Percentiles rank a stretch among this genome's conserved stretches.
phyloP scores from a whole-genome alignment of 202 grass and related monocot species.

The Zoysia matrella region DNA sequence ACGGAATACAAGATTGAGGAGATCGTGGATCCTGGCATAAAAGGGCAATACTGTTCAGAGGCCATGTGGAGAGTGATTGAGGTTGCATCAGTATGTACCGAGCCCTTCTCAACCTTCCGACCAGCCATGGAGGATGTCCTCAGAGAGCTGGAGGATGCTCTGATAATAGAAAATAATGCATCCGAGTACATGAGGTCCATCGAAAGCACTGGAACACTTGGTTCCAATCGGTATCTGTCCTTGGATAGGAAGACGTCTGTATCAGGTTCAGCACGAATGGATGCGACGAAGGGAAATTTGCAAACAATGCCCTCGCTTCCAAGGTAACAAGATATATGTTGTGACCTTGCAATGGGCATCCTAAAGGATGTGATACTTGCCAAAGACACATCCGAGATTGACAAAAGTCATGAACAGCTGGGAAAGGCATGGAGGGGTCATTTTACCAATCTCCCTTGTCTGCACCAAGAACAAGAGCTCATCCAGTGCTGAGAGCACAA shows the following conservation, averaged over 20 bases:
- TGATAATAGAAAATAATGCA: slow-evolving; percentile 77
- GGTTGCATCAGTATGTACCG: no score
- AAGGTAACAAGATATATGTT: no score
- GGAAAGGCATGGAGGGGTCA: slow-evolving; percentile 20
- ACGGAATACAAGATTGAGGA: slow-evolving; percentile 73
- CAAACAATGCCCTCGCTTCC: no score
- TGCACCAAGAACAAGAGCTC: neutral
- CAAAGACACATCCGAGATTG: slow-evolving; percentile 9
- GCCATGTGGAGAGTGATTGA: no score
- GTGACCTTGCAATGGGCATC: slow-evolving; percentile 9
- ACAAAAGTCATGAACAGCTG: slow-evolving; percentile 14
- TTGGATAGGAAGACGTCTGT: slow-evolving; percentile 57
- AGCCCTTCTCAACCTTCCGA: no score
- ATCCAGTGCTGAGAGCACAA: slow-evolving; percentile 5
- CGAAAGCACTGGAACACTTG: no score
- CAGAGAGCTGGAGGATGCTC: slow-evolving; percentile 51
- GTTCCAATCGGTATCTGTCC: slow-evolving; percentile 66
- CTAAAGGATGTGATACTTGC: slow-evolving; percentile 14
- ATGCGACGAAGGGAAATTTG: slow-evolving; percentile 36
- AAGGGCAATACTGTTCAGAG: no score
- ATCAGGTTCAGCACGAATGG: slow-evolving; percentile 44
- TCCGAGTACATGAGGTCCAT: slow-evolving; percentile 83
- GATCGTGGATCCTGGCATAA: no score
- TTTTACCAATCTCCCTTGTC: slow-evolving; percentile 16
- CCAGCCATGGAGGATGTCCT: slow-evolving; percentile 61